Conservation (phyloP, 805 yeast genomes). For the Hanseniaspora occidentalis region DNA sequence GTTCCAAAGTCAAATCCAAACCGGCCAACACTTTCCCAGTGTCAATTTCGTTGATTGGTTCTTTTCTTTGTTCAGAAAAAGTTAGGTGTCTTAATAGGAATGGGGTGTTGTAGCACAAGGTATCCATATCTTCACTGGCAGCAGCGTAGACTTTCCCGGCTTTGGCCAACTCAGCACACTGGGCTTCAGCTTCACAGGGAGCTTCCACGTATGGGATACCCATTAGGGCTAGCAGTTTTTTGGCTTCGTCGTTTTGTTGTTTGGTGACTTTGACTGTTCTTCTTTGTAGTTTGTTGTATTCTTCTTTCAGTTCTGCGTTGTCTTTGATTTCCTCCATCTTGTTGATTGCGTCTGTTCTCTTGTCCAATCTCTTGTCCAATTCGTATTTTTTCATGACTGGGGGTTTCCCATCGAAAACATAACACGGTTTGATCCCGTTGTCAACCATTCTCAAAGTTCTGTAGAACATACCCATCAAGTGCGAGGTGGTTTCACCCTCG, state of each 20-base stretch:
- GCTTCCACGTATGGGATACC: slow-evolving; percentile 92
- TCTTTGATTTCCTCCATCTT: slow-evolving; percentile 66
- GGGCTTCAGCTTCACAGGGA: slow-evolving; percentile 98
- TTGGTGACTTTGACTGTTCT: slow-evolving; percentile 79
- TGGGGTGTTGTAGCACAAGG: slow-evolving; percentile 84
- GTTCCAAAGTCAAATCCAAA: slow-evolving; percentile 54
- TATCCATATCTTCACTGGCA: slow-evolving; percentile 98
- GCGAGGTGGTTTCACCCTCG: slow-evolving; percentile 86
- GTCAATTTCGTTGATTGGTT: slow-evolving; percentile 78
- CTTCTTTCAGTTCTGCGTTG: slow-evolving; percentile 19
- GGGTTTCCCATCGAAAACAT: slow-evolving; percentile 96
- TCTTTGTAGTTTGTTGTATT: slow-evolving; percentile 63
- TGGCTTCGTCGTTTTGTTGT: slow-evolving; percentile 92
- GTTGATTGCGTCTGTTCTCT: slow-evolving; percentile 74
- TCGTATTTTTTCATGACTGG: slow-evolving; percentile 92
- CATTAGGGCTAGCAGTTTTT: slow-evolving; percentile 68
- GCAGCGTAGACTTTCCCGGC: slow-evolving; percentile 92
- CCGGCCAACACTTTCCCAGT: slow-evolving; percentile 60
- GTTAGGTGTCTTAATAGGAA: slow-evolving; percentile 77
- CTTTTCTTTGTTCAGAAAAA: slow-evolving; percentile 84
- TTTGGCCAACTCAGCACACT: slow-evolving; percentile 86
- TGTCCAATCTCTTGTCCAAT: slow-evolving; percentile 67
- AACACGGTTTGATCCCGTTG: slow-evolving; percentile 90
- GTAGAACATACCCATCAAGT: slow-evolving; percentile 92
- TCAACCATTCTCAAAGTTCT: slow-evolving; percentile 83